phyloP scores from a whole-genome alignment of 2,329 filamentous ascomycete species.

The Apiospora malaysiana region DNA sequence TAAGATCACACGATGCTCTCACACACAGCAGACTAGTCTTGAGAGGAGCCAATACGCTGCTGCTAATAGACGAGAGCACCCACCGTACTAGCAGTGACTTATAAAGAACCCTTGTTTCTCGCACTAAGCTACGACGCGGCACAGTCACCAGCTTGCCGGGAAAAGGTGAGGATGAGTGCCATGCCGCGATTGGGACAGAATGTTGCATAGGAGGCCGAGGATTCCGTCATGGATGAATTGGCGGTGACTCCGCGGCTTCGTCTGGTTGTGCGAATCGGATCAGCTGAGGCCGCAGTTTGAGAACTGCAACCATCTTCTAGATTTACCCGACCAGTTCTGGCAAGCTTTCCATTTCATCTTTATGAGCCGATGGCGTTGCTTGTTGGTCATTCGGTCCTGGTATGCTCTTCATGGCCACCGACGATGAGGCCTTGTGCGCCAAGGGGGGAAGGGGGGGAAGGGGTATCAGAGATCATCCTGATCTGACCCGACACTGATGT shows the following conservation, averaged over 20 bases:
- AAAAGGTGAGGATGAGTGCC: background rate
- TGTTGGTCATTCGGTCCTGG: background rate
- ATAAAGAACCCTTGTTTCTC: background rate
- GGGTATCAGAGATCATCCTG: background rate
- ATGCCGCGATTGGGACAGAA: background rate
- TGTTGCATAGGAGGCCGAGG: background rate
- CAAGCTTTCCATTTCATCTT: too few relatives aligned
- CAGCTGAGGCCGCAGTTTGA: background rate
- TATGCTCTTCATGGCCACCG: slow-evolving; percentile 6
- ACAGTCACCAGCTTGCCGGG: slow-evolving; percentile 8
- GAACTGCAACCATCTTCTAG: slow-evolving; percentile 2
- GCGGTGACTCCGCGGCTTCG: background rate
- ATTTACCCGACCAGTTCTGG: background rate
- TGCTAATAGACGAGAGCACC: background rate
- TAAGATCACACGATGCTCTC: background rate
- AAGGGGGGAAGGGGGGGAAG: too few relatives aligned
- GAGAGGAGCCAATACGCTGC: background rate
- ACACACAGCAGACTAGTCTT: slow-evolving; percentile 1
- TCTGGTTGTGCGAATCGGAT: background rate
- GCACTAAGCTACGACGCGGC: background rate
- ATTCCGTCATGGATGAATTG: background rate
- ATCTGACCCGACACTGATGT: background rate
- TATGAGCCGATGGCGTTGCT: background rate
- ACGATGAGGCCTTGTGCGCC: background rate
- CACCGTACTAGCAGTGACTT: slow-evolving; percentile 6